Base-by-base conservation (phyloP, 192 early-diverging fungal genomes). In the Gamsiella multidivaricata region DNA sequence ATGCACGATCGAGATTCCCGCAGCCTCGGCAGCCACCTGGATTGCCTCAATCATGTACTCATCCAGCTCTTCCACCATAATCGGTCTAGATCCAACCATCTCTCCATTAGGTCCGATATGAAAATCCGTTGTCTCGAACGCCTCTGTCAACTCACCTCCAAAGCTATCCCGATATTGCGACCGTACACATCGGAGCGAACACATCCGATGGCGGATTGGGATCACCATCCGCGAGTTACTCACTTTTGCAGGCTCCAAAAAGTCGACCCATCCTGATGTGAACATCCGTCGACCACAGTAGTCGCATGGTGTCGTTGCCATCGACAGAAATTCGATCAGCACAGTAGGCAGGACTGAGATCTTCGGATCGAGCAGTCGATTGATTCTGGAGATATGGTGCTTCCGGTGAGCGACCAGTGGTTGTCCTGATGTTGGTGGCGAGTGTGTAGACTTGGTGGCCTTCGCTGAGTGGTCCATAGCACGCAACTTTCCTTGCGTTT, bases 11-110 rank as follows among this genome's bases (percentile, higher is more conserved):
- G 73, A 78, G 10, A 78, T 78, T 3, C 65, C 73, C 20, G 73
- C 65, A 15, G 58, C 43, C 6, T 78, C 60, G 10, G 73, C 73
- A 18, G 73, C 73, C 42, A 68, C 73, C 54, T 78, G 73, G 12
- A 78, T 65, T 11, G 73, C 73, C 54, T 78, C 73, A 31, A 78
- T 78, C 73, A 78, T 63, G 39, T 67, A 67, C 7, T 69, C 73
- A 14, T 78, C 73, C 47, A 78, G 26, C 15, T 78, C 73, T 22
- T 52, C 65, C 2, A 65, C 65, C 5, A 69, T 46, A 51, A 78
- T 78, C 2, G 73, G 73, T 11, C 73, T 58, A n/a, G 65, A 50
- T 0, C 73, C 73, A 4, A 78, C 26, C 52, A 78, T 63, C 26
- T 78, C 73, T 14, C 65, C 73, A 45, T 78, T 78, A 6, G 64